Evolutionary conservation across 768 basidiomycete species (phyloP).

Genomic region (Tulasnella sp.): DNA sequence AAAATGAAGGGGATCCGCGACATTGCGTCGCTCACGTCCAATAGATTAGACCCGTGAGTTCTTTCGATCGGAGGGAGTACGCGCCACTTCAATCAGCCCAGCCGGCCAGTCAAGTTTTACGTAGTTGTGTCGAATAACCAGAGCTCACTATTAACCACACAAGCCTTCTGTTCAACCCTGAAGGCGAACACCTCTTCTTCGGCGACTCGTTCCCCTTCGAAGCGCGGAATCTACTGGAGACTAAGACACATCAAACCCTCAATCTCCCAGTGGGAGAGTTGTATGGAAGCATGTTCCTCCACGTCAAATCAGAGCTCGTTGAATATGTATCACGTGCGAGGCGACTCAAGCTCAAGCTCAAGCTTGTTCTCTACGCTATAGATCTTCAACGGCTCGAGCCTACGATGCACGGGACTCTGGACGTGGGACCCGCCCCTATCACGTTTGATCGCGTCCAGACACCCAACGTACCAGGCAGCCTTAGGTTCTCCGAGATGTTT

Average conservation of each 20-base stretch:
- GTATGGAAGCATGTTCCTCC: no score
- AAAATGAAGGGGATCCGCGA: no score
- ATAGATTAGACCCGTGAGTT: slow-evolving; percentile 33
- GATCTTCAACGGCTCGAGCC: slow-evolving; percentile 29
- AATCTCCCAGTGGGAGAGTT: slow-evolving; percentile 35
- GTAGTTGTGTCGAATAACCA: no score
- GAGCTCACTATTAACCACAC: neutral
- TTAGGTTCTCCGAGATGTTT: slow-evolving; percentile 29
- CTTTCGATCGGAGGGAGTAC: slow-evolving; percentile 38
- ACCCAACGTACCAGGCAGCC: slow-evolving; percentile 37
- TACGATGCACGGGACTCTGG: slow-evolving; percentile 28
- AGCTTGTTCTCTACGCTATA: slow-evolving; percentile 25
- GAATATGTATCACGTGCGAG: slow-evolving; percentile 30
- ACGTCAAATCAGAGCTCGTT: slow-evolving; percentile 34
- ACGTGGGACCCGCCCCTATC: slow-evolving; percentile 22
- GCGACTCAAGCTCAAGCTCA: slow-evolving; percentile 28
- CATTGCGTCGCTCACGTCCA: slow-evolving; percentile 36
- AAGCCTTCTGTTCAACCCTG: slow-evolving; percentile 35
- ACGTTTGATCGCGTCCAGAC: slow-evolving; percentile 39
- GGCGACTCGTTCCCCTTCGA: slow-evolving; percentile 36
- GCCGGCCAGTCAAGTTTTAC: slow-evolving; percentile 17
- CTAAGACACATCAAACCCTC: slow-evolving; percentile 31
- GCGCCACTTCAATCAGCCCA: slow-evolving; percentile 33
- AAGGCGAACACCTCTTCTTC: slow-evolving; percentile 36
- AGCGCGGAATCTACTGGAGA: slow-evolving; percentile 38